A percentile compares a stretch with the other conserved stretches of the same genome.
These are phyloP conservation scores for Moesziomyces antarcticus DNA, from an alignment of 1,284 basidiomycete species.

Conservation along the genomic window DNA sequence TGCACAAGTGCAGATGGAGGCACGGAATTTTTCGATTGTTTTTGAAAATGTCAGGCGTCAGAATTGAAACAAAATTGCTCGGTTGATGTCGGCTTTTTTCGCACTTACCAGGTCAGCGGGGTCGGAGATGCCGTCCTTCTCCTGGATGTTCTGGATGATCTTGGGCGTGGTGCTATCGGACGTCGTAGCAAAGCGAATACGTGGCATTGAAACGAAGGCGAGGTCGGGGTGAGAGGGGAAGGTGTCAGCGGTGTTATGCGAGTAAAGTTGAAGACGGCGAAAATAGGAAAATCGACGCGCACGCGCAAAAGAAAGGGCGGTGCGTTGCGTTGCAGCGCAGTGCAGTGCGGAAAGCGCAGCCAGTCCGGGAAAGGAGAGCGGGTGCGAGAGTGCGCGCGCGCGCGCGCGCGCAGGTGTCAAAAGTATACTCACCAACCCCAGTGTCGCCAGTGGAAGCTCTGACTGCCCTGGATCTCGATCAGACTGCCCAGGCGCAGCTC, in stretches of 20 bases:
- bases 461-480: constrained; percentile 77
- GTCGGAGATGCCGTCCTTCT: constrained; percentile 71
- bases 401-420: background rate
- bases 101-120: constrained; percentile 50
- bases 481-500: constrained; percentile 79
- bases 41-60: background rate
- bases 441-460: constrained; percentile 78
- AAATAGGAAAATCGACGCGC: background rate
- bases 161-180: constrained; percentile 19
- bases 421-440: constrained; percentile 75
- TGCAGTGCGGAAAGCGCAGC: background rate
- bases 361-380: background rate
- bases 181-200: background rate
- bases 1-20: background rate
- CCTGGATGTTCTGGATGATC: constrained; percentile 79
- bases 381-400: background rate
- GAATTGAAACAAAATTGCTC: background rate
- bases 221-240: background rate
- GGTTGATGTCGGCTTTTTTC: background rate
- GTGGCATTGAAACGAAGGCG: background rate
- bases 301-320: background rate
- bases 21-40: background rate
- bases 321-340: background rate
- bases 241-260: background rate
- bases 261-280: background rate